These are phyloP conservation scores for Penicillium mononematosum DNA, from an alignment of 495 filamentous ascomycete species.

Conservation along the genomic window DNA sequence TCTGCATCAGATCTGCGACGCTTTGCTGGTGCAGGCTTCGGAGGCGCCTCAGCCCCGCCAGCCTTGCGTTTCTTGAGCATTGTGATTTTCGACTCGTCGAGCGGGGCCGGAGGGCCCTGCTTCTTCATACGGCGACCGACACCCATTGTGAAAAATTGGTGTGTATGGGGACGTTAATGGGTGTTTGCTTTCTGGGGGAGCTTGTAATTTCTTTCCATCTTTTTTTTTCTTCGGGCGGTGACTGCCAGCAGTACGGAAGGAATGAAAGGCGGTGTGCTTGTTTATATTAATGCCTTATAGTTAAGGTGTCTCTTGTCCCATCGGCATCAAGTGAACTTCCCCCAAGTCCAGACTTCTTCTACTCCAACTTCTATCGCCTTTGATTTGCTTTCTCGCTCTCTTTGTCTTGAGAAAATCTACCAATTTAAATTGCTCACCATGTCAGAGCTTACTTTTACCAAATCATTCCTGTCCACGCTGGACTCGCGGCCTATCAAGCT, in stretches of 20 bases:
- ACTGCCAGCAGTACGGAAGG: slow-evolving; percentile 26
- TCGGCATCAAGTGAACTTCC: neutral
- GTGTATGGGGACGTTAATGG: slow-evolving; percentile 21
- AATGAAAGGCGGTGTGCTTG: slow-evolving; percentile 32
- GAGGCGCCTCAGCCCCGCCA: slow-evolving; percentile 45
- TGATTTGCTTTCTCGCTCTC: neutral
- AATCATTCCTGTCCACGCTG: slow-evolving; percentile 74
- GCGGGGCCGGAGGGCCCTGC: slow-evolving; percentile 79
- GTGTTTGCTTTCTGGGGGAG: slow-evolving; percentile 14
- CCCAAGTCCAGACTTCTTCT: neutral
- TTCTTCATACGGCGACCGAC: slow-evolving; percentile 89
- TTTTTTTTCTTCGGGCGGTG: slow-evolving; percentile 40
- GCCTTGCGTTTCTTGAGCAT: slow-evolving; percentile 76
- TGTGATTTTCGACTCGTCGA: slow-evolving; percentile 76
- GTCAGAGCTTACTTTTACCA: slow-evolving; percentile 84
- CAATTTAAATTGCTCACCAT: slow-evolving; percentile 44
- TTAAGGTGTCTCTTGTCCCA: slow-evolving; percentile 5
- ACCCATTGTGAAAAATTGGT: slow-evolving; percentile 64
- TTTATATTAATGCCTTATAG: slow-evolving; percentile 4
- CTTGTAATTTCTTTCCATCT: slow-evolving; percentile 29
- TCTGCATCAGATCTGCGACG: slow-evolving; percentile 56
- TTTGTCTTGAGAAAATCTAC: neutral
- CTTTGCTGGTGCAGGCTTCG: slow-evolving; percentile 53
- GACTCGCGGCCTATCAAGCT: slow-evolving; percentile 76
- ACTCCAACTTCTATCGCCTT: neutral